A percentile compares a stretch with the other conserved stretches of the same genome.
Evolutionary conservation across 192 early-diverging fungal genomes (phyloP).

Genomic region (Podila epigama): DNA sequence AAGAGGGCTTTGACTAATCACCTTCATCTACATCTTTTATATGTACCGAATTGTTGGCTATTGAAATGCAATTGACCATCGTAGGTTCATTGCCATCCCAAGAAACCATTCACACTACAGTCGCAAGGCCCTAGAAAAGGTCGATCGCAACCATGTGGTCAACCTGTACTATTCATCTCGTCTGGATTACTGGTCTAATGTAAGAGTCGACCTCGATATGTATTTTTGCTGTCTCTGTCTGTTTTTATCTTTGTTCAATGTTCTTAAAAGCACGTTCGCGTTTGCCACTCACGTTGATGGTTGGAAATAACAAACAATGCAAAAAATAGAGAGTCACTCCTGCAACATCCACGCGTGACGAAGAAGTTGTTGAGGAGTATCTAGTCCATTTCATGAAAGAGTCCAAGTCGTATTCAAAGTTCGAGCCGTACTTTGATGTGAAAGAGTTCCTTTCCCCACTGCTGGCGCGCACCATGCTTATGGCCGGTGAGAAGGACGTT

Average conservation of each 20-base stretch:
- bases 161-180: not conserved
- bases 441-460: constrained; percentile 26
- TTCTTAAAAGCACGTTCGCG: not conserved
- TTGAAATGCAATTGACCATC: not conserved
- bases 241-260: not conserved
- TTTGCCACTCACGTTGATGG: too few relatives aligned
- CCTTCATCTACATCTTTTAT: too few relatives aligned
- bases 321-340: constrained; percentile 15
- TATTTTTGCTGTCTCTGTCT: too few relatives aligned
- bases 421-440: constrained; percentile 28
- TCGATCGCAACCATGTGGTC: not conserved
- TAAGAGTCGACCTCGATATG: too few relatives aligned
- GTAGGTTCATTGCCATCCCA: constrained; percentile 25
- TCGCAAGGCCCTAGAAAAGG: not conserved
- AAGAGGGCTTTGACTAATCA: too few relatives aligned
- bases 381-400: constrained; percentile 25
- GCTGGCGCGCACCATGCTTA: constrained; percentile 36
- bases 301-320: too few relatives aligned
- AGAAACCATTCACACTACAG: constrained; percentile 12
- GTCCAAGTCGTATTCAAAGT: constrained; percentile 24
- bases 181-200: constrained; percentile 16
- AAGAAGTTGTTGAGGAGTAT: constrained; percentile 21
- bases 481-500: constrained; percentile 19
- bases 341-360: constrained; percentile 9
- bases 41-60: too few relatives aligned